Conservation (phyloP, 2,329 filamentous ascomycete genomes). For the Corniculantispora saksenae region DNA sequence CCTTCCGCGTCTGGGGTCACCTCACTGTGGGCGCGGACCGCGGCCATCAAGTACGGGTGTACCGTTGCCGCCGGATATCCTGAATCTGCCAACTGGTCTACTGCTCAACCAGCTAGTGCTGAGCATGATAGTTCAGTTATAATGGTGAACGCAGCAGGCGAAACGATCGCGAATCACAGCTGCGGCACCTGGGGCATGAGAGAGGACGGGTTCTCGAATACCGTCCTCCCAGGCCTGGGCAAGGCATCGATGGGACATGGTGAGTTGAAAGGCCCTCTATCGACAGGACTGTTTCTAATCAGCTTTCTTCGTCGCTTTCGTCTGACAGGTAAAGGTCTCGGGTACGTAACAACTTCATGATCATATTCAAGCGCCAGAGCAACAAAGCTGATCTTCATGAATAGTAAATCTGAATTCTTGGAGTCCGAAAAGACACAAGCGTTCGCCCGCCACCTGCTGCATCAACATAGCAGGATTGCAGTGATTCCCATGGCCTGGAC, state of each 20-base stretch:
- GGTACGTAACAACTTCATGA: too few relatives aligned
- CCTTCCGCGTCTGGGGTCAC: conserved; percentile 64
- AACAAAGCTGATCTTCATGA: not conserved
- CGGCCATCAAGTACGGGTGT: conserved; percentile 66
- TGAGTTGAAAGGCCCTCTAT: not conserved
- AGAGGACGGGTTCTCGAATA: conserved; percentile 46
- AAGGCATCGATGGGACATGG: conserved; percentile 55
- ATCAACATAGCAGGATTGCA: conserved; percentile 58
- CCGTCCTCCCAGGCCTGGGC: conserved; percentile 44
- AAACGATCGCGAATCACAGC: conserved; percentile 61
- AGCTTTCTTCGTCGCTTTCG: not conserved
- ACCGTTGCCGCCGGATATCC: conserved; percentile 73
- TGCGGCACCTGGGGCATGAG: conserved; percentile 57
- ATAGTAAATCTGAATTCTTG: not conserved
- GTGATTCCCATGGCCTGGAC: conserved; percentile 80
- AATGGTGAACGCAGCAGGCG: conserved; percentile 57
- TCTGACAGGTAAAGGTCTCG: not conserved
- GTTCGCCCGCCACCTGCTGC: conserved; percentile 51
- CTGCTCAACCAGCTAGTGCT: conserved; percentile 48
- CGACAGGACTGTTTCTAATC: too few relatives aligned
- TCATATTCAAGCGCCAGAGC: not conserved
- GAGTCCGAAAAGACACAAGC: not conserved
- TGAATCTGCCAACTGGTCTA: conserved; percentile 58
- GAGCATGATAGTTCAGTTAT: conserved; percentile 58
- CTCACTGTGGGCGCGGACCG: conserved; percentile 70